Conservation (phyloP, 176 grass and related monocot genomes). For the Paspalum notatum region DNA sequence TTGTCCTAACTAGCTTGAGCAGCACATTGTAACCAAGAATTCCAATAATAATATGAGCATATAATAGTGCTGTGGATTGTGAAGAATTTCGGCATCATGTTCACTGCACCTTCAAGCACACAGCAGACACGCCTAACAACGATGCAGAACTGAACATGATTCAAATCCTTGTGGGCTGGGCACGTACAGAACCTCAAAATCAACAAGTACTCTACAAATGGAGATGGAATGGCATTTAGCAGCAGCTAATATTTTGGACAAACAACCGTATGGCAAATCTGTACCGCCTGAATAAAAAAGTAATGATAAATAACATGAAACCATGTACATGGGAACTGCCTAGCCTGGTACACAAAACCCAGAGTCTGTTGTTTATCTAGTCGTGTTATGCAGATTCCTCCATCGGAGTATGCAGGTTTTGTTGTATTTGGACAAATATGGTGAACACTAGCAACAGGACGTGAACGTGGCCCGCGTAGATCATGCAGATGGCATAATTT, state of each 20-base stretch:
- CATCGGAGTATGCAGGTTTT: not conserved
- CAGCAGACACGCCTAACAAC: not conserved
- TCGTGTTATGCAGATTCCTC: not conserved
- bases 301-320: not conserved
- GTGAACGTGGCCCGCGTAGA: not conserved
- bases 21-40: no score
- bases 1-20: no score
- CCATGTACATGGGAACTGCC: not conserved
- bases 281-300: not conserved
- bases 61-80: no score
- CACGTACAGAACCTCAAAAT: not conserved
- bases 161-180: not conserved
- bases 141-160: not conserved
- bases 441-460: not conserved
- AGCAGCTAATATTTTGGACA: not conserved
- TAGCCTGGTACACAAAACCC: not conserved
- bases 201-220: not conserved
- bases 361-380: not conserved
- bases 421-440: not conserved
- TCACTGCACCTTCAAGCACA: not conserved
- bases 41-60: no score
- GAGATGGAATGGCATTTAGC: not conserved
- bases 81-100: no score
- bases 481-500: not conserved
- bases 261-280: not conserved